Conservation (phyloP, 345 rosid genomes). For the Eucalyptus regnans region DNA sequence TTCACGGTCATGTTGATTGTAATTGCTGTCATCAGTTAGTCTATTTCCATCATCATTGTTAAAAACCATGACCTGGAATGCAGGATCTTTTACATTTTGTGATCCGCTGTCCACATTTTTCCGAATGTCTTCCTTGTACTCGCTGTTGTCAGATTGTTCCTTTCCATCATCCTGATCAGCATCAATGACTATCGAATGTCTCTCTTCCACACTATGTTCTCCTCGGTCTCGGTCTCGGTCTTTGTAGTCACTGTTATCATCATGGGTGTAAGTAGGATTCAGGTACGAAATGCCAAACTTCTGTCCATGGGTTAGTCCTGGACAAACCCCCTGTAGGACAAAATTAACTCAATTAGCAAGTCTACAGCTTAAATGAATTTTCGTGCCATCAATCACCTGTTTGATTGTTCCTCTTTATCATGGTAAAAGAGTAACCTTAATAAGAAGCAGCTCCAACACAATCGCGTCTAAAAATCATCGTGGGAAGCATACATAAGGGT, state of each 20-base stretch:
- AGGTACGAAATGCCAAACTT: slow-evolving; percentile 60
- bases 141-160: not conserved
- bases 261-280: slow-evolving; percentile 11
- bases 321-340: slow-evolving; percentile 65
- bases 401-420: not conserved
- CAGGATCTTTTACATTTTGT: not conserved
- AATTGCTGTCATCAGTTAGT: not conserved
- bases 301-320: slow-evolving; percentile 74
- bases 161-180: slow-evolving; percentile 7
- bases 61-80: slow-evolving; percentile 9
- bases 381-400: not conserved
- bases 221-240: slow-evolving; percentile 2
- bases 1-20: not conserved
- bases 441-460: not conserved
- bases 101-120: not conserved
- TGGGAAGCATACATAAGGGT: not conserved
- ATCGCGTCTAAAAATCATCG: not conserved
- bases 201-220: slow-evolving; percentile 4
- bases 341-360: not conserved
- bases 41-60: slow-evolving; percentile 6
- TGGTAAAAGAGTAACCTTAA: not conserved
- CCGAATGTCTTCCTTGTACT: not conserved
- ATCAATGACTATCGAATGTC: slow-evolving; percentile 16
- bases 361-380: not conserved
- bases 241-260: slow-evolving; percentile 2